Evolutionary conservation across 148 eudicot genomes (phyloP).

Genomic region (Arbutus unedo): DNA sequence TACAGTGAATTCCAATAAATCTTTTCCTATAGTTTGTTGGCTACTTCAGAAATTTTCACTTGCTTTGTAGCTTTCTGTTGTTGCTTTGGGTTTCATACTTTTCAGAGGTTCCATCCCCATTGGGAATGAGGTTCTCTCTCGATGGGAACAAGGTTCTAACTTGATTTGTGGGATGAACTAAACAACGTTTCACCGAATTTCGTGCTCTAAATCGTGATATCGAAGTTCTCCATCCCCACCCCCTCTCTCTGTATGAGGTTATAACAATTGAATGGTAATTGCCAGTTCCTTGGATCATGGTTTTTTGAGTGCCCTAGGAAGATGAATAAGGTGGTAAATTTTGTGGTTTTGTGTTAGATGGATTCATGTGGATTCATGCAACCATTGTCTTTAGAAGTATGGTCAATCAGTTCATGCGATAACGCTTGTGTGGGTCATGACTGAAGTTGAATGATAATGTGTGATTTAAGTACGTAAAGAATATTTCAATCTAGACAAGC

Average conservation of each 20-base stretch:
- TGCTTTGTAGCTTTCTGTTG: neutral
- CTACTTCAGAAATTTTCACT: neutral
- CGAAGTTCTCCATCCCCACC: neutral
- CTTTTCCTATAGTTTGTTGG: neutral
- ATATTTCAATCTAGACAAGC: neutral
- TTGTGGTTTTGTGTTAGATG: neutral
- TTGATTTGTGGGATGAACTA: neutral
- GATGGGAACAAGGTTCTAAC: neutral
- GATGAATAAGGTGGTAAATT: neutral
- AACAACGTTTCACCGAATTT: neutral
- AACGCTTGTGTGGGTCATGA: neutral
- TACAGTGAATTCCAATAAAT: neutral
- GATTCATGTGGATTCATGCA: slow-evolving; percentile 6
- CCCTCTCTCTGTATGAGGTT: neutral
- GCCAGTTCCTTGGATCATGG: neutral
- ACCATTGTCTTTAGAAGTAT: neutral
- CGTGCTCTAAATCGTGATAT: neutral
- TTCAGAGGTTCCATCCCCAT: neutral
- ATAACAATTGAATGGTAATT: neutral
- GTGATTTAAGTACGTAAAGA: neutral
- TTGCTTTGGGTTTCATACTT: neutral
- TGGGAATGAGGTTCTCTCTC: neutral
- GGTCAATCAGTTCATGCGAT: neutral
- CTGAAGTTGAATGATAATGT: neutral
- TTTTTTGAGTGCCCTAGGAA: neutral